Evolutionary conservation across 495 filamentous ascomycete species (phyloP).

Genomic region (Aspergillus sclerotioniger): DNA sequence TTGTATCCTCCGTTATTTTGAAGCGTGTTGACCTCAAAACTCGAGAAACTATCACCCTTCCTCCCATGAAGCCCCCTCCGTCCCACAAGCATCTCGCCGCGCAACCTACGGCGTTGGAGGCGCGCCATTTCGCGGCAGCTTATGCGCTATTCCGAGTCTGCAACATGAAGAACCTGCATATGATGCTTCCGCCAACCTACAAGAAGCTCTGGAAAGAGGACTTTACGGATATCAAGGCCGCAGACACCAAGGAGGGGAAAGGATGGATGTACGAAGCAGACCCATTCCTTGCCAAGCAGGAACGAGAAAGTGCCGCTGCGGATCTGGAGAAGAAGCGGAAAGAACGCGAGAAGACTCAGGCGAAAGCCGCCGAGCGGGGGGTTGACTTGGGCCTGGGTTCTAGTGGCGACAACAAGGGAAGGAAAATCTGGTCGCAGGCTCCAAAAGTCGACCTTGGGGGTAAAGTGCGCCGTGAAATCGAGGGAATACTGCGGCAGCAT

Average conservation of each 20-base stretch:
- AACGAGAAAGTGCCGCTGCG: constrained; percentile 72
- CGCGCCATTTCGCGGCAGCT: constrained; percentile 86
- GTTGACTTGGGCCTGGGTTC: constrained; percentile 36
- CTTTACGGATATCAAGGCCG: constrained; percentile 74
- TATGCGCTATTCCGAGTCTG: constrained; percentile 88
- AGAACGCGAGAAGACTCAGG: constrained; percentile 58
- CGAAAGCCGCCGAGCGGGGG: constrained; percentile 59
- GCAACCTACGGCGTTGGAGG: constrained; percentile 78
- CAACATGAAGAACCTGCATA: constrained; percentile 90
- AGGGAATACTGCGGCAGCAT: constrained; percentile 70
- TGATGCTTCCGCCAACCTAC: constrained; percentile 90
- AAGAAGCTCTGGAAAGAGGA: constrained; percentile 82
- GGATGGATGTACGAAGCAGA: constrained; percentile 96
- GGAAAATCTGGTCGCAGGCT: constrained; percentile 75
- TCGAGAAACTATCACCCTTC: constrained; percentile 65
- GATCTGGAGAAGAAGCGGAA: constrained; percentile 68
- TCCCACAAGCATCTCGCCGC: constrained; percentile 64
- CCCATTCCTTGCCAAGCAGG: constrained; percentile 76
- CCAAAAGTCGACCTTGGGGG: constrained; percentile 92
- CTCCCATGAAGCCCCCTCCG: constrained; percentile 78
- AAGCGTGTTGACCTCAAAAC: constrained; percentile 81
- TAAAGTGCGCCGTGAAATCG: constrained; percentile 71
- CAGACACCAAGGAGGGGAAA: constrained; percentile 71
- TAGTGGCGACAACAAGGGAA: constrained; percentile 32
- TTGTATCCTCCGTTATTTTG: constrained; percentile 75